A percentile compares a stretch with the other conserved stretches of the same genome.
phyloP scores from a whole-genome alignment of 129 eudicot species.

The Sambucus nigra region DNA sequence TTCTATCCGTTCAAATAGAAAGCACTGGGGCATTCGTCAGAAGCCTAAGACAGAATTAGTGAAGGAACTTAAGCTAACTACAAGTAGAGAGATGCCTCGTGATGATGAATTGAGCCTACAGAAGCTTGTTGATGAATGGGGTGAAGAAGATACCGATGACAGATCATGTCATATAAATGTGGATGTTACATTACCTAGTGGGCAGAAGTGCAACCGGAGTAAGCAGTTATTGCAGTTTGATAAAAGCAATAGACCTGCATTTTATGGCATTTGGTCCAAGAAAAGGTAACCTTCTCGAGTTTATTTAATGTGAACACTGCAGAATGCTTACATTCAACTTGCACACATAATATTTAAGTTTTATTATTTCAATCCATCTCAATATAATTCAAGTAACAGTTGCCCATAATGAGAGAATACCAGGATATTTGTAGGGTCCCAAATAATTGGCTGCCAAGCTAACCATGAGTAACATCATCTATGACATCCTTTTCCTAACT shows the following conservation, averaged over 20 bases:
- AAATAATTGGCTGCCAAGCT: too few relatives aligned
- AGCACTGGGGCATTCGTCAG: constrained; percentile 75
- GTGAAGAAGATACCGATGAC: constrained; percentile 27
- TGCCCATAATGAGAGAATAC: too few relatives aligned
- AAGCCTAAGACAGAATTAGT: constrained; percentile 65
- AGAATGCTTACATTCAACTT: too few relatives aligned
- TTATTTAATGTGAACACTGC: too few relatives aligned
- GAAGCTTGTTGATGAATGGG: constrained; percentile 46
- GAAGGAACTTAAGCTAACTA: constrained; percentile 69
- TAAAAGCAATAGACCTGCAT: constrained; percentile 91
- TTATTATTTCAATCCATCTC: too few relatives aligned
- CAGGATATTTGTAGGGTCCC: too few relatives aligned
- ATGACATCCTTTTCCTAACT: too few relatives aligned
- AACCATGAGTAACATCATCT: too few relatives aligned
- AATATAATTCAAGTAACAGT: too few relatives aligned
- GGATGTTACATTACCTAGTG: constrained; percentile 16
- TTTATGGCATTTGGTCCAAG: constrained; percentile 87
- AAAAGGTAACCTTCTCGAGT: constrained; percentile 42
- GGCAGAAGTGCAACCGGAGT: constrained; percentile 21
- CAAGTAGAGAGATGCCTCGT: constrained; percentile 26
- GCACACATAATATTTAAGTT: too few relatives aligned
- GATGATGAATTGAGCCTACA: constrained; percentile 41
- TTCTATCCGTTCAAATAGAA: constrained; percentile 29
- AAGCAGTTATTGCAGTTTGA: constrained; percentile 89
- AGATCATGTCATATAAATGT: constrained; percentile 16